Evolutionary conservation across 208 protist genomes (phyloP), one percentile per base, ranked within the genome.

Genomic region (Phytomonas sp.): DNA sequence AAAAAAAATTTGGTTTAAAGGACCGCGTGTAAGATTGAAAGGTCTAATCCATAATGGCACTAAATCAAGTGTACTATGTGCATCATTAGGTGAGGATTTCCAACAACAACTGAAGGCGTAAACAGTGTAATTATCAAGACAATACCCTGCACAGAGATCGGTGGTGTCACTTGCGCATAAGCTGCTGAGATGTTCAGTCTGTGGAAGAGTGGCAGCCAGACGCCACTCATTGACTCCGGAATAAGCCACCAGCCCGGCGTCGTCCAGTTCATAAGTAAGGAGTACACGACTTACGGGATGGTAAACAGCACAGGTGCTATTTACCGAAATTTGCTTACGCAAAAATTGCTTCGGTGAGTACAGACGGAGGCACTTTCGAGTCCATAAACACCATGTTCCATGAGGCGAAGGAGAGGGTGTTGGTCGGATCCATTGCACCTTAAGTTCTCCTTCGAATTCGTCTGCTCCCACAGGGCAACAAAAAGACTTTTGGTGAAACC

Each of bases 321-420:
- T 70, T 45, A 79, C 16, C 11, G n/a, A n/a, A 56, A 81, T 62
- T 34, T 40, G 66, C 56, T 26, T 52, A 23, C 29, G 45, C 40
- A 69, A 71, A 19, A 60, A 63, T 23, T 69, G 31, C 30, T 45
- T 60, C 31, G 60, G 59, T 33, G 67, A 65, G 62, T 74, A 79
- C 12, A 79, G 29, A 49, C 72, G 73, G 11, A 83, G 34, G 14
- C 64, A 52, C 5, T 29, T 29, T 26, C 70, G 75, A 11, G 77
- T 81, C 77, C 78, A 83, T 1, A 86, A 63, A 64, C 77, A 82
- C 12, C 71, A 75, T 1, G 66, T 45, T 8, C 65, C 31, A n/a
- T 76, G 6, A 2, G 23, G 14, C n/a, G 40, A 49, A 49, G 40
- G 40, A 23, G 40, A 49, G 14, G 40, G 40, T 19, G 40, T 23